Percentiles rank a stretch among this genome's conserved stretches.
These are phyloP conservation scores for Calonectria pauciramosa DNA, from an alignment of 2,329 filamentous ascomycete species.

Conservation along the genomic window DNA sequence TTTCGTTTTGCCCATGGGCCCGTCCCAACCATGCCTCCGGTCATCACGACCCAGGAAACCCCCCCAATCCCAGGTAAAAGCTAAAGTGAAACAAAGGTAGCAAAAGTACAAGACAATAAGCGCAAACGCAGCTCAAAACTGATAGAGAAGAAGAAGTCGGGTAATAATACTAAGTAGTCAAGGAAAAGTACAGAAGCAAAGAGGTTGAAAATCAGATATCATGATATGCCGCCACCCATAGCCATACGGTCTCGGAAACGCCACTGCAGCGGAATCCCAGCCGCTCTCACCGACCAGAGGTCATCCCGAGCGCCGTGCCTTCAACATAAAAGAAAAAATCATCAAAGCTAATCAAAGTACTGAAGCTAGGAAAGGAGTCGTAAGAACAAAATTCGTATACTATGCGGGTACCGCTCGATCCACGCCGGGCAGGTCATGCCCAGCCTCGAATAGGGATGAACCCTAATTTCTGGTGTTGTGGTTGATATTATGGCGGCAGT, in stretches of 20 bases:
- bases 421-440: background rate
- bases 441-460: background rate
- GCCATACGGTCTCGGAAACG: constrained; percentile 37
- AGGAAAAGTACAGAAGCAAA: constrained; percentile 20
- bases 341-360: constrained; percentile 29
- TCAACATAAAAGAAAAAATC: constrained; percentile 35
- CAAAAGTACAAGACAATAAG: constrained; percentile 20
- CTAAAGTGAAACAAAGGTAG: constrained; percentile 13
- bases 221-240: constrained; percentile 21
- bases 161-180: background rate
- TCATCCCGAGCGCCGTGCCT: constrained; percentile 47
- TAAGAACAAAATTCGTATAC: constrained; percentile 26
- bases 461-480: background rate
- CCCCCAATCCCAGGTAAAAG: constrained; percentile 3
- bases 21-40: constrained; percentile 4
- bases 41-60: constrained; percentile 16
- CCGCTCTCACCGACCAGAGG: constrained; percentile 57
- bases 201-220: constrained; percentile 8
- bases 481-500: constrained; percentile 31
- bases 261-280: constrained; percentile 47
- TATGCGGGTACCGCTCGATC: constrained; percentile 19
- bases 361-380: constrained; percentile 25
- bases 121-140: background rate
- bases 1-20: constrained; percentile 20
- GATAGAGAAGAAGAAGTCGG: background rate